Evolutionary conservation across 768 basidiomycete genomes (phyloP).

Genomic region (Heimioporus sp.): DNA sequence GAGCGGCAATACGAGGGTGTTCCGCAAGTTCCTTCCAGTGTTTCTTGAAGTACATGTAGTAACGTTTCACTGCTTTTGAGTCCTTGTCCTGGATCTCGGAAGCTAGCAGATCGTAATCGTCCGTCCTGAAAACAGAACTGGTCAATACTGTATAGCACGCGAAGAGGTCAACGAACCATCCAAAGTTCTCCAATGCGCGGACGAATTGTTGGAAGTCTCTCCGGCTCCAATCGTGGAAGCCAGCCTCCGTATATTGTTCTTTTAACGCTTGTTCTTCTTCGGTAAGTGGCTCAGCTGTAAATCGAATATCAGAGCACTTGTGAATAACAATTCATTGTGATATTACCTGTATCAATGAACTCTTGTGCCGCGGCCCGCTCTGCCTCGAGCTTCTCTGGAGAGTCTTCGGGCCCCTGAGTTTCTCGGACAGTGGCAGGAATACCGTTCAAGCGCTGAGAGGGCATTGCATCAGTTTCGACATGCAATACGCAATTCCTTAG

Average conservation of each 20-base stretch:
- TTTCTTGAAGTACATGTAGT: slow-evolving; percentile 84
- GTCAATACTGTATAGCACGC: not conserved
- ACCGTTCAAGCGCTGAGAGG: slow-evolving; percentile 56
- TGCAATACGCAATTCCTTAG: not conserved
- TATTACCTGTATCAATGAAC: slow-evolving; percentile 78
- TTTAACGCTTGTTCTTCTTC: slow-evolving; percentile 85
- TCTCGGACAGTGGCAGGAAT: slow-evolving; percentile 67
- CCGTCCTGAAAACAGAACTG: slow-evolving; percentile 44
- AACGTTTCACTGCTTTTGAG: slow-evolving; percentile 71
- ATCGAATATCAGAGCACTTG: not conserved
- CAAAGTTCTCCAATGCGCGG: slow-evolving; percentile 72
- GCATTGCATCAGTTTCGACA: not conserved
- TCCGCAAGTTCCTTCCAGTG: slow-evolving; percentile 79
- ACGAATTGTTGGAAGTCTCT: slow-evolving; percentile 93
- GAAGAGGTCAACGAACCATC: slow-evolving; percentile 54
- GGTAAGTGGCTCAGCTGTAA: slow-evolving; percentile 81
- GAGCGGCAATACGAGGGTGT: slow-evolving; percentile 48
- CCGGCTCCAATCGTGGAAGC: slow-evolving; percentile 90
- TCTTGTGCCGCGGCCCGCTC: slow-evolving; percentile 79
- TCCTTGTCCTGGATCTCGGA: slow-evolving; percentile 85
- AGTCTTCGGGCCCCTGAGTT: slow-evolving; percentile 66
- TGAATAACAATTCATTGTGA: not conserved
- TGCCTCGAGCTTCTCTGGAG: slow-evolving; percentile 80
- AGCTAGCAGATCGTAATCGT: slow-evolving; percentile 66
- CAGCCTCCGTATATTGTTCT: slow-evolving; percentile 70